Base-by-base conservation (phyloP, 805 yeast species). In the Wickerhamiella vanderwaltii region DNA sequence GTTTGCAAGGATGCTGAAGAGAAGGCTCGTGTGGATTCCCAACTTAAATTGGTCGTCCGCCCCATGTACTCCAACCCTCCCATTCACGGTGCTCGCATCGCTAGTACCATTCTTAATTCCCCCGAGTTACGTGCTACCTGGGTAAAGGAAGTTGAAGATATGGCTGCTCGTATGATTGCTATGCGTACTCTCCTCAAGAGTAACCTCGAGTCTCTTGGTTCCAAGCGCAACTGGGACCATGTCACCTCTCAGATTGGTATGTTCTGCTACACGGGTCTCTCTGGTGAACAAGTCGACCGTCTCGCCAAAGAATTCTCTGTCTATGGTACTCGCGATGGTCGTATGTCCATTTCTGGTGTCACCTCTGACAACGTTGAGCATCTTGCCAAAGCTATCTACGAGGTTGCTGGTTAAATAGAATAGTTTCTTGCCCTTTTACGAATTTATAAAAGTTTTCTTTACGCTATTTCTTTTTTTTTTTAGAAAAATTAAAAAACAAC, bases 141-240 rank as follows among this genome's bases (percentile, higher is more conserved):
- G 98, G 72, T 75, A 54, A 57, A 67, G 39, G 96, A 88, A 62
- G 73, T 88, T 64, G 60, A 75, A 48, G 78, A 86, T 38, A 88
- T 88, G 97, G 77, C 94, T 28, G 68, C 77, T 30, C 75, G 97
- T 57, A 88, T 91, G 58, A 67, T 65, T 48, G 61, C 69, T 52
- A 87, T 86, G 94, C 79, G 97, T 66, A 57, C 64, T 24, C 70
- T 68, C 15, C 71, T 88, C 54, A 72, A 77, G 57, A 68, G 67
- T 43, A 69, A 70, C 46, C 70, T 88, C 47, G 71, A 70, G 39
- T 61, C 63, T 41, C 72, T 83, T 48, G 64, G 65, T 17, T 85
- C 97, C 18, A 94, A 95, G 23, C 95, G 95, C 36, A 73, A 68
- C 53, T 88, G 97, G 97, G 80, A 75, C 51, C 97, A 88, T 64